Conservation (phyloP, 164 flowering plant species). For the Piper betle region DNA sequence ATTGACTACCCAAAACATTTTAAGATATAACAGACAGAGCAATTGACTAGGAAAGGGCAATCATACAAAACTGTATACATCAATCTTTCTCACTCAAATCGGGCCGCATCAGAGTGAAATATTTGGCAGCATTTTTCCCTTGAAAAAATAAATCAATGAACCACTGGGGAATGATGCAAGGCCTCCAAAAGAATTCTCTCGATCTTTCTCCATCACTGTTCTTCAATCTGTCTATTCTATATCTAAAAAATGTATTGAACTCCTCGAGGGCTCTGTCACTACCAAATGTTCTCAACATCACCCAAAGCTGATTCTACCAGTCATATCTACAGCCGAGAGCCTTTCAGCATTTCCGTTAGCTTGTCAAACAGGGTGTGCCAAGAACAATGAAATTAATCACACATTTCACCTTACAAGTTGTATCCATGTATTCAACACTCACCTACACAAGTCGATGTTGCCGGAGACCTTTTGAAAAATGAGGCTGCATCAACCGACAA, state of each 20-base stretch:
- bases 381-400: conserved; percentile 1
- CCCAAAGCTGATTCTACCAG: conserved; percentile 3
- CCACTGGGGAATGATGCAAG: conserved; percentile 9
- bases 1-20: neutral
- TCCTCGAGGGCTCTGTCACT: neutral
- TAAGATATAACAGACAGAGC: no score
- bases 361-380: conserved; percentile 6
- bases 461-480: conserved; percentile 74
- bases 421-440: neutral
- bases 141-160: conserved; percentile 33
- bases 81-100: neutral
- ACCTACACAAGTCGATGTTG: conserved; percentile 64
- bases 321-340: neutral
- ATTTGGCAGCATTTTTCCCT: conserved; percentile 7
- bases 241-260: conserved; percentile 13
- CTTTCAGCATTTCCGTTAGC: neutral
- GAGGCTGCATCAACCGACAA: conserved; percentile 92
- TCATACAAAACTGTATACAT: conserved; percentile 1
- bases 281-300: neutral
- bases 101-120: conserved; percentile 3
- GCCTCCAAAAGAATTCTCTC: conserved; percentile 42
- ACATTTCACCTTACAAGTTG: conserved; percentile 8
- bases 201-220: conserved; percentile 10
- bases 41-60: neutral
- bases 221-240: conserved; percentile 15